phyloP scores from a whole-genome alignment of 805 yeast genomes.

The Yamadazyma ubonensis region DNA sequence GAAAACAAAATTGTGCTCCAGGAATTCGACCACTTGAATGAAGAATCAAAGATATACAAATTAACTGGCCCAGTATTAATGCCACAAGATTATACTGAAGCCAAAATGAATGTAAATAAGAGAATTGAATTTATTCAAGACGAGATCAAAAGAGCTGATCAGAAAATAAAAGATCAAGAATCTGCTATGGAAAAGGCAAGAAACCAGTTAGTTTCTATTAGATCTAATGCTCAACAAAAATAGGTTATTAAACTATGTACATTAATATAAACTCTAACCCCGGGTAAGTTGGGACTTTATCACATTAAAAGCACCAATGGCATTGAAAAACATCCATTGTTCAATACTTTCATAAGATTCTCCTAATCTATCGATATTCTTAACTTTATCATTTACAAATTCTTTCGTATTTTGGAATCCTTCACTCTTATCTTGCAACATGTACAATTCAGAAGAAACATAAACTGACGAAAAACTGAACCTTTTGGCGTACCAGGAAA shows the following conservation, averaged over 20 bases:
- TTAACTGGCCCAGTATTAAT: slow-evolving; percentile 88
- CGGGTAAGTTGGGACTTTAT: slow-evolving; percentile 67
- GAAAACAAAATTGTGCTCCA: slow-evolving; percentile 87
- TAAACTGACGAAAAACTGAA: slow-evolving; percentile 66
- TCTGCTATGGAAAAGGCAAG: slow-evolving; percentile 59
- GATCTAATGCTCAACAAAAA: no score
- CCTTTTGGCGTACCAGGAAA: slow-evolving; percentile 92
- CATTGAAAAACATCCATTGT: slow-evolving; percentile 75
- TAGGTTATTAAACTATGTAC: no score
- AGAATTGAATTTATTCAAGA: slow-evolving; percentile 82
- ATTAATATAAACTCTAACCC: slow-evolving; percentile 35
- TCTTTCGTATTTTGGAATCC: slow-evolving; percentile 56
- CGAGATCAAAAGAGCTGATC: slow-evolving; percentile 77
- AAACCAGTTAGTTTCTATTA: slow-evolving; percentile 48
- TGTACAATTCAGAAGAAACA: slow-evolving; percentile 73
- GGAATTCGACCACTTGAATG: slow-evolving; percentile 67
- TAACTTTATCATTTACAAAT: slow-evolving; percentile 62
- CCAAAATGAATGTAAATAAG: slow-evolving; percentile 78
- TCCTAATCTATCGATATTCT: slow-evolving; percentile 54
- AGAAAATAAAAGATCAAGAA: slow-evolving; percentile 50
- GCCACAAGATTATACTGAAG: slow-evolving; percentile 85
- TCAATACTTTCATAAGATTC: slow-evolving; percentile 61
- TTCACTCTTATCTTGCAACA: slow-evolving; percentile 69
- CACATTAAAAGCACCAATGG: slow-evolving; percentile 62
- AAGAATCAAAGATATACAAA: slow-evolving; percentile 77